Conservation (phyloP, 805 yeast species). For the Tanozyma kutaoensis region DNA sequence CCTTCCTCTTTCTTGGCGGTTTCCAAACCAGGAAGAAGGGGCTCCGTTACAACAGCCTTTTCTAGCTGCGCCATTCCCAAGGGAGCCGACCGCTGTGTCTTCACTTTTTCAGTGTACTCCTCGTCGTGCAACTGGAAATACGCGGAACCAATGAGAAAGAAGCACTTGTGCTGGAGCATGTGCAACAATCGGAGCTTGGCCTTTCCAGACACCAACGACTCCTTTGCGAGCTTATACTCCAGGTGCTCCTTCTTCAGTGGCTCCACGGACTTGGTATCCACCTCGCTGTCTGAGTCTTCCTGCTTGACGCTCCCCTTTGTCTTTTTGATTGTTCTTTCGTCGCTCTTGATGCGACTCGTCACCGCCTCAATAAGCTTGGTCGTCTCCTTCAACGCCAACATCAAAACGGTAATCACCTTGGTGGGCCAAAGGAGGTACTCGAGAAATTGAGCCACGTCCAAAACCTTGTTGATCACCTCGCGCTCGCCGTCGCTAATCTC, state of each 20-base stretch:
- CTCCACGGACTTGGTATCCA: too few species aligned
- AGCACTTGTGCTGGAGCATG: conserved; percentile 61
- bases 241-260: too few species aligned
- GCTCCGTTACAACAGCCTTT: not conserved
- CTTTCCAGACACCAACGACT: too few species aligned
- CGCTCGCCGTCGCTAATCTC: conserved; percentile 37
- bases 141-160: conserved; percentile 66
- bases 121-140: conserved; percentile 34
- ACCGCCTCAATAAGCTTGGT: conserved; percentile 13
- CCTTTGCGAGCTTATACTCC: too few species aligned
- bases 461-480: conserved; percentile 22
- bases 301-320: too few species aligned
- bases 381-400: conserved; percentile 14
- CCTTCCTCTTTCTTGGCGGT: not conserved
- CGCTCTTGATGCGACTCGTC: too few species aligned
- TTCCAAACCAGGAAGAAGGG: conserved; percentile 2
- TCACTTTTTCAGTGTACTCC: conserved; percentile 1
- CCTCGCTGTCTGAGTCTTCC: too few species aligned
- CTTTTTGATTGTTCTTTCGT: too few species aligned
- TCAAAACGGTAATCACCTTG: conserved; percentile 36
- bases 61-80: not conserved
- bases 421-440: conserved; percentile 45
- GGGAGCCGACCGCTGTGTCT: not conserved
- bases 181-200: conserved; percentile 8
- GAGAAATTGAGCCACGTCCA: conserved; percentile 55